A percentile compares a stretch with the other conserved stretches of the same genome.
Conservation (phyloP, 331 rosid genomes). For the Quercus phellos region DNA sequence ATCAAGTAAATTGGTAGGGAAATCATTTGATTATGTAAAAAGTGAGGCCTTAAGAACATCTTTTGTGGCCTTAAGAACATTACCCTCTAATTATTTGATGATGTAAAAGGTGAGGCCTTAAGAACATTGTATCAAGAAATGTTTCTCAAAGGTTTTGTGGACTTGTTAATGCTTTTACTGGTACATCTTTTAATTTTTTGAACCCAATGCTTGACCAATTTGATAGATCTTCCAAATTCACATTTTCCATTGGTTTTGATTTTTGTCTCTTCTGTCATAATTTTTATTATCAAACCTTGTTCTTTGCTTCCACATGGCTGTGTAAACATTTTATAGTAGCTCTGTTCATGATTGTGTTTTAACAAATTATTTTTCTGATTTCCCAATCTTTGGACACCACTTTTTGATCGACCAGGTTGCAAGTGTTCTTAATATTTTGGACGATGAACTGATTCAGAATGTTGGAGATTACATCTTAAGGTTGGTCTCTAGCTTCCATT, state of each 20-base stretch:
- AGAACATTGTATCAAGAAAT: background rate
- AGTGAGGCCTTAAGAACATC: background rate
- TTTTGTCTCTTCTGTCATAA: background rate
- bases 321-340: background rate
- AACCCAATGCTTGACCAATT: background rate
- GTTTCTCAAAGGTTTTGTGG: background rate
- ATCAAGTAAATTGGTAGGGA: background rate
- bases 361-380: background rate
- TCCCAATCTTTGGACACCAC: constrained; percentile 3
- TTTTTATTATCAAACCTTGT: background rate
- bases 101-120: background rate
- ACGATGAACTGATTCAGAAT: constrained; percentile 63
- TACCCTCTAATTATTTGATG: background rate
- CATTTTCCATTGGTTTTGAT: background rate
- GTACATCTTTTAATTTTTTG: background rate
- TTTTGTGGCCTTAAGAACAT: background rate
- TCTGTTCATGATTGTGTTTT: background rate
- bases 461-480: constrained; percentile 79
- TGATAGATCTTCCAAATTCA: background rate
- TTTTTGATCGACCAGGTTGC: constrained; percentile 61
- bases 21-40: background rate
- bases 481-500: constrained; percentile 42
- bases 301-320: background rate
- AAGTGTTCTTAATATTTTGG: constrained; percentile 81
- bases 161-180: background rate